phyloP scores from a whole-genome alignment of 192 early-diverging fungal genomes.

The Fimicolochytrium jonesii region DNA sequence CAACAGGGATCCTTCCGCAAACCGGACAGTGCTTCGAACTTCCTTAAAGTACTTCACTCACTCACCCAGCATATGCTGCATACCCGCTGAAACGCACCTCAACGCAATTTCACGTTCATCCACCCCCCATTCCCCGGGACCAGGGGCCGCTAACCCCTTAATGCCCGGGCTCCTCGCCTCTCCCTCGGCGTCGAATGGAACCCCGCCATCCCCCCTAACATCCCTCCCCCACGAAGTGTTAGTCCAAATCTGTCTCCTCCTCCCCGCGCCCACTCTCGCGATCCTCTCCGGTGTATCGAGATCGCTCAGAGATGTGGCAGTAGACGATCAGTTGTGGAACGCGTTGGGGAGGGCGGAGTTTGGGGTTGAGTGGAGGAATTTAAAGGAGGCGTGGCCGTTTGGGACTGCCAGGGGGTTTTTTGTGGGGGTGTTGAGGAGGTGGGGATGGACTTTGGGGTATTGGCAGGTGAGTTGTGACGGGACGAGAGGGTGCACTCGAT shows the following conservation, averaged over 20 bases:
- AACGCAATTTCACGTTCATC: too few relatives aligned
- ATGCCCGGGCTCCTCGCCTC: too few relatives aligned
- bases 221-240: background rate
- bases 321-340: constrained; percentile 5
- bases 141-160: too few relatives aligned
- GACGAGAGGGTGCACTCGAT: background rate
- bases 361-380: background rate
- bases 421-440: constrained; percentile 1
- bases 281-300: background rate
- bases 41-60: too few relatives aligned
- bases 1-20: too few relatives aligned
- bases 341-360: background rate
- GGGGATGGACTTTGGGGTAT: constrained; percentile 5
- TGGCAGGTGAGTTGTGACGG: constrained; percentile 2
- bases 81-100: too few relatives aligned
- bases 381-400: background rate
- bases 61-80: too few relatives aligned
- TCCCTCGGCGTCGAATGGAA: too few relatives aligned
- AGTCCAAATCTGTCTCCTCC: background rate
- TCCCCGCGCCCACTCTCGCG: background rate
- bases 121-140: too few relatives aligned
- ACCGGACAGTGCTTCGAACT: too few relatives aligned
- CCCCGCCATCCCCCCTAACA: too few relatives aligned
- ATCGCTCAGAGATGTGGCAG: background rate
- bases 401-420: background rate